phyloP scores from a whole-genome alignment of 805 yeast genomes.

The Saturnispora zaruensis region DNA sequence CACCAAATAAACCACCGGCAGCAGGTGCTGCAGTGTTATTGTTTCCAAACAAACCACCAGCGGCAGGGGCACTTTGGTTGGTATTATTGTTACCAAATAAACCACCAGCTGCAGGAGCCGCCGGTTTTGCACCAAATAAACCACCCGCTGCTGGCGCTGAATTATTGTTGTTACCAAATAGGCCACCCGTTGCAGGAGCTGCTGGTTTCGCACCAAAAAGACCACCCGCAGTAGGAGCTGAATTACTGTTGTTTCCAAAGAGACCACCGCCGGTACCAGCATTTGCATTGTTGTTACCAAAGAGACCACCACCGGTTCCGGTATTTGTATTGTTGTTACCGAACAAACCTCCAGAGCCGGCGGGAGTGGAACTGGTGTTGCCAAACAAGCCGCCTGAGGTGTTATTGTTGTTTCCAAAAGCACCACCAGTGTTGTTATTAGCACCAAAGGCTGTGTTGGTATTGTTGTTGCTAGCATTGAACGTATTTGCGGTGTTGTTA shows the following conservation, averaged over 20 bases:
- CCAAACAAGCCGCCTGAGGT: constrained; percentile 25
- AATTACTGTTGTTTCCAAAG: constrained; percentile 22
- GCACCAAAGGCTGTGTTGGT: constrained; percentile 23
- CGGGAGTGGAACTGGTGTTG: constrained; percentile 8
- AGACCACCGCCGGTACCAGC: constrained; percentile 17
- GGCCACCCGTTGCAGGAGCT: constrained; percentile 25
- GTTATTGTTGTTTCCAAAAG: constrained; percentile 21
- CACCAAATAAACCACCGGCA: constrained; percentile 26
- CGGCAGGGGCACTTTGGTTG: constrained; percentile 26
- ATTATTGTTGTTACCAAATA: constrained; percentile 29
- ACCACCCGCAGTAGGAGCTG: constrained; percentile 14
- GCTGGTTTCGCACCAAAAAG: constrained; percentile 21
- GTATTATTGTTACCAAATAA: constrained; percentile 11
- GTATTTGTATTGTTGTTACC: constrained; percentile 10
- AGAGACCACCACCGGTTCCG: constrained; percentile 23
- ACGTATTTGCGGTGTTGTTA: constrained; percentile 19
- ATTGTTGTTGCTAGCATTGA: constrained; percentile 21
- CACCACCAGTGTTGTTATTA: constrained; percentile 17
- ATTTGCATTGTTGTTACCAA: constrained; percentile 27
- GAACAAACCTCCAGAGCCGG: constrained; percentile 11
- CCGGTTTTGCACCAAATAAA: constrained; percentile 17
- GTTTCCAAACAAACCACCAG: constrained; percentile 32
- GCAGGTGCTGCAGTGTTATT: constrained; percentile 28
- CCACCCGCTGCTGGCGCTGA: constrained; percentile 8
- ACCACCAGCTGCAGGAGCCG: constrained; percentile 33